Evolutionary conservation across 169 alveolate genomes (phyloP).

Genomic region (Sarcocystis neurona): DNA sequence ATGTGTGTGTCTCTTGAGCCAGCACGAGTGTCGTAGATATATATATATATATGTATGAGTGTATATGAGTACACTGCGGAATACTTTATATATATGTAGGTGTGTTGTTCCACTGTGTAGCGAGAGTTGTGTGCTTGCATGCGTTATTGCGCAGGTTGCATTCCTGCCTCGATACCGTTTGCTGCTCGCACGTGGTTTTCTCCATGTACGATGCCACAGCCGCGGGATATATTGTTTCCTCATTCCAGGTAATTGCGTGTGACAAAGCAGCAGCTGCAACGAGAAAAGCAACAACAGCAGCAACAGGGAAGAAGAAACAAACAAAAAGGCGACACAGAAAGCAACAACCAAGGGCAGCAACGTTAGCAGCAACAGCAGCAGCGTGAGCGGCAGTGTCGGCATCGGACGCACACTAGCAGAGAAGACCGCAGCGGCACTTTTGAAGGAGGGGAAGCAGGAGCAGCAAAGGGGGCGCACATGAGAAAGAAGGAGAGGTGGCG

Average conservation of each 20-base stretch:
- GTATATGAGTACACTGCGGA: neutral
- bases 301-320: neutral
- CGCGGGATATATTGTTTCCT: constrained; percentile 37
- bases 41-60: neutral
- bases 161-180: constrained; percentile 47
- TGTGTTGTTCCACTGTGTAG: too few relatives aligned
- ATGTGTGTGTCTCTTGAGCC: neutral
- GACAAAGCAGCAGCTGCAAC: neutral
- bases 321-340: neutral
- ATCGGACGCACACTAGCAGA: too few relatives aligned
- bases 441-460: too few relatives aligned
- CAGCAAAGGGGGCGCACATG: too few relatives aligned
- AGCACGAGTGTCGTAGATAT: neutral
- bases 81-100: too few relatives aligned
- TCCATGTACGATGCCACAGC: constrained; percentile 47
- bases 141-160: neutral
- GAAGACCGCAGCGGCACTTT: too few relatives aligned
- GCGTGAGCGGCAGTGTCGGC: too few relatives aligned
- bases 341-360: neutral
- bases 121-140: neutral
- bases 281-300: neutral
- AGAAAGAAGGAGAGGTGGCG: too few relatives aligned
- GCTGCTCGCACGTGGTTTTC: constrained; percentile 59
- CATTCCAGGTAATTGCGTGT: constrained; percentile 25
- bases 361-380: too few relatives aligned